A percentile compares a stretch with the other conserved stretches of the same genome.
These are phyloP conservation scores for Mycena floridula DNA, from an alignment of 768 basidiomycete species.

Conservation along the genomic window DNA sequence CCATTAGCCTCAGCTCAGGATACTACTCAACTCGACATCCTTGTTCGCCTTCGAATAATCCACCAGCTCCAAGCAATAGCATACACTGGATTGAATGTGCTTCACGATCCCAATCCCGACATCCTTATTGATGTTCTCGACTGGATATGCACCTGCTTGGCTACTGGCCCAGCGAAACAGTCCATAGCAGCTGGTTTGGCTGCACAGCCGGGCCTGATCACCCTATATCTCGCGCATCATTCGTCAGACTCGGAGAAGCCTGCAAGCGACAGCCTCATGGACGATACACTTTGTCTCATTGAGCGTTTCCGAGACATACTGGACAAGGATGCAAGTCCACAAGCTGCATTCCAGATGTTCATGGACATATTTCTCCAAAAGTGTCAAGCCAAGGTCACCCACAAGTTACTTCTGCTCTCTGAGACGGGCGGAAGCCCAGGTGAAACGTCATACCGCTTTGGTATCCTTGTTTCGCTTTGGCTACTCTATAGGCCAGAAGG, in stretches of 20 bases:
- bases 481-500: conserved; percentile 6
- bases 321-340: not conserved
- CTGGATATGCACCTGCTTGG: conserved; percentile 6
- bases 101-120: not conserved
- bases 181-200: conserved; percentile 5
- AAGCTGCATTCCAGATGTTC: not conserved
- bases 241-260: not conserved
- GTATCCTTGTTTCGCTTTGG: conserved; percentile 3
- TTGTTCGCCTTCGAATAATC: conserved; percentile 5
- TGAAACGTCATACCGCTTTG: conserved; percentile 3
- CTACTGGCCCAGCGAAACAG: not conserved
- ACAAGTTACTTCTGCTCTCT: conserved; percentile 2
- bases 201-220: conserved; percentile 1
- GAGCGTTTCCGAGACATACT: not conserved
- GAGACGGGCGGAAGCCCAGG: conserved; percentile 2
- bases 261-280: not conserved
- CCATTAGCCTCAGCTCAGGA: not conserved
- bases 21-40: conserved; percentile 2
- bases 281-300: not conserved
- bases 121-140: conserved; percentile 4
- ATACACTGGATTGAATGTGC: not conserved
- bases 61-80: conserved; percentile 5
- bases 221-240: conserved; percentile 2
- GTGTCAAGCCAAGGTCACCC: conserved; percentile 1
- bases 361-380: conserved; percentile 3